phyloP scores from a whole-genome alignment of 2,329 filamentous ascomycete species.

The Diaporthe ampelina region DNA sequence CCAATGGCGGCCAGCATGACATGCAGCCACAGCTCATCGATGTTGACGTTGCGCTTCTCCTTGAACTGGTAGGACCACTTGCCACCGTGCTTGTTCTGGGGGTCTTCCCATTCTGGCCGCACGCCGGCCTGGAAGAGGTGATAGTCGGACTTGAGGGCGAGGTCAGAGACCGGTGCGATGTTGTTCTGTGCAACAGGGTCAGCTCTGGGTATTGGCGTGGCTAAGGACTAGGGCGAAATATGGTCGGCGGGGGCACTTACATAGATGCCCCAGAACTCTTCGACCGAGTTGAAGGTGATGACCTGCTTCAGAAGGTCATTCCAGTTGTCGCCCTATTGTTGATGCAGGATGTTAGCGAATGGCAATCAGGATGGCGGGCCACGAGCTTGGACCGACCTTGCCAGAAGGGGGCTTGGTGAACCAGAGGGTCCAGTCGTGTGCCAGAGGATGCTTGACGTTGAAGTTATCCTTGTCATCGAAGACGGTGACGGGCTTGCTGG shows the following conservation, averaged over 20 bases:
- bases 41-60: constrained; percentile 91
- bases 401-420: constrained; percentile 98
- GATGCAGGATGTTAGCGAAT: constrained; percentile 44
- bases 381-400: constrained; percentile 73
- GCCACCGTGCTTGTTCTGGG: constrained; percentile 98
- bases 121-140: constrained; percentile 99
- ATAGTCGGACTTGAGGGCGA: constrained; percentile 98
- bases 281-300: constrained; percentile 97
- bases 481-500: constrained; percentile 84
- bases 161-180: constrained; percentile 94
- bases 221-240: not conserved
- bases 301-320: constrained; percentile 98
- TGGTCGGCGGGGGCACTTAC: constrained; percentile 68
- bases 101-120: constrained; percentile 98
- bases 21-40: constrained; percentile 96
- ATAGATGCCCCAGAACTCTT: constrained; percentile 99
- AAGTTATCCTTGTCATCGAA: constrained; percentile 99
- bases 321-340: constrained; percentile 92
- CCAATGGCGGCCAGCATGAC: constrained; percentile 97
- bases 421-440: constrained; percentile 99
- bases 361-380: constrained; percentile 25
- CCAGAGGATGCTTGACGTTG: constrained; percentile 98
- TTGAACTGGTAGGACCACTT: constrained; percentile 99
- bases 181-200: constrained; percentile 80
- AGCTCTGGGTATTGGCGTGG: constrained; percentile 30